Conservation (phyloP, 2,329 filamentous ascomycete genomes). For the Pleurostoma richardsiae region DNA sequence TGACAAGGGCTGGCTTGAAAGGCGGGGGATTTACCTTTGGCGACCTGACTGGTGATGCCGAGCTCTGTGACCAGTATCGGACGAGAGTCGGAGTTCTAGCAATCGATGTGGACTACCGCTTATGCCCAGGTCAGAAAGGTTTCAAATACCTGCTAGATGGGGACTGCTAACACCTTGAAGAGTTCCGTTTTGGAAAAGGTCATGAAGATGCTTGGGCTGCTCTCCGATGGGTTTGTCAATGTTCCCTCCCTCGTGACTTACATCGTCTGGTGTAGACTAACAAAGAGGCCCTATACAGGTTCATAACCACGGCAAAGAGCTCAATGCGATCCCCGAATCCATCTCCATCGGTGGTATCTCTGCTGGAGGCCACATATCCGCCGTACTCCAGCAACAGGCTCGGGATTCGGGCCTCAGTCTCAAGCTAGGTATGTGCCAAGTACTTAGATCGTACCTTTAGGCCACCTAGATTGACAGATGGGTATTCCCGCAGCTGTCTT, state of each 20-base stretch:
- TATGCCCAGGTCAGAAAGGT: constrained; percentile 14
- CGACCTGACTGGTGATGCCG: constrained; percentile 22
- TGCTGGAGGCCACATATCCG: constrained; percentile 26
- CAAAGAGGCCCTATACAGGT: constrained; percentile 10
- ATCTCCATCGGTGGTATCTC: constrained; percentile 32
- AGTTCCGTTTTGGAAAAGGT: constrained; percentile 26
- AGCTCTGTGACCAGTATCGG: constrained; percentile 27
- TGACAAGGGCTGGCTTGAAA: background rate
- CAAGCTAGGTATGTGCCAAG: constrained; percentile 14
- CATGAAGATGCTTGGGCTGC: constrained; percentile 30
- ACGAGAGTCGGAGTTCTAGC: constrained; percentile 28
- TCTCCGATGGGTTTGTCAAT: constrained; percentile 22
- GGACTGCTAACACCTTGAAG: constrained; percentile 7
- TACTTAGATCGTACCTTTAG: too few species aligned
- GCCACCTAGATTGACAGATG: too few species aligned
- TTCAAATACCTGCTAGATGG: background rate
- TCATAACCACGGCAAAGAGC: constrained; percentile 14
- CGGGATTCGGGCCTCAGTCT: constrained; percentile 29
- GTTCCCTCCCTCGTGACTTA: background rate
- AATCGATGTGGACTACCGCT: constrained; percentile 33
- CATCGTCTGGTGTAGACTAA: background rate
- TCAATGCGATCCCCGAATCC: constrained; percentile 25
- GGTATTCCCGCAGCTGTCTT: background rate
- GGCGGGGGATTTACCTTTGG: constrained; percentile 31
- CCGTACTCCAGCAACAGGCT: constrained; percentile 29